Evolutionary conservation across 2,329 filamentous ascomycete genomes (phyloP).

Genomic region (Sporothrix euskadiensis): DNA sequence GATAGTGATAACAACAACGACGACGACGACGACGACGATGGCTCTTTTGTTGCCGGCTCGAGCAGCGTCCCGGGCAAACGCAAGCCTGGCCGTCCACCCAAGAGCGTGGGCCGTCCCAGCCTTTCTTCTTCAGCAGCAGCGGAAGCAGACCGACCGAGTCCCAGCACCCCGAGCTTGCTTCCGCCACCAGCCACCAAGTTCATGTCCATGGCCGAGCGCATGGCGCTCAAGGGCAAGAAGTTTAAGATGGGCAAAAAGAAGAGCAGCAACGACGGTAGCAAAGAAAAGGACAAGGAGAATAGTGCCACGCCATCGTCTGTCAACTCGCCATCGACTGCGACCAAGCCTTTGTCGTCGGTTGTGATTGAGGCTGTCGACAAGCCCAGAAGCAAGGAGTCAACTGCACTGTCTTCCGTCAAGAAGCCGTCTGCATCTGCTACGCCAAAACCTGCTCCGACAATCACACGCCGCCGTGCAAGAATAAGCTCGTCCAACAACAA

Average conservation of each 20-base stretch:
- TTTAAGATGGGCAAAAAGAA: constrained; percentile 48
- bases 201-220: constrained; percentile 60
- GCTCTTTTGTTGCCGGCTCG: background rate
- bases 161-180: background rate
- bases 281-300: background rate
- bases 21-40: constrained; percentile 37
- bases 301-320: background rate
- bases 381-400: background rate
- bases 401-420: background rate
- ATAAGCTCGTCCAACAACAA: background rate
- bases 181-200: constrained; percentile 39
- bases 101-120: constrained; percentile 31
- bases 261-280: background rate
- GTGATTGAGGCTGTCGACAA: background rate
- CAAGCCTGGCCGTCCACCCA: constrained; percentile 42
- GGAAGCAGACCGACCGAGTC: background rate
- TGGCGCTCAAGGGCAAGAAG: constrained; percentile 55
- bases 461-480: background rate
- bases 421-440: background rate
- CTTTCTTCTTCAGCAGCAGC: background rate
- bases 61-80: constrained; percentile 28
- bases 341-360: background rate
- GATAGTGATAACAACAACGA: constrained; percentile 34
- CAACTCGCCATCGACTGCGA: background rate
- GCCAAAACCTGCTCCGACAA: background rate